These are phyloP conservation scores for Podospora sp. DNA, from an alignment of 495 filamentous ascomycete species.

Conservation along the genomic window DNA sequence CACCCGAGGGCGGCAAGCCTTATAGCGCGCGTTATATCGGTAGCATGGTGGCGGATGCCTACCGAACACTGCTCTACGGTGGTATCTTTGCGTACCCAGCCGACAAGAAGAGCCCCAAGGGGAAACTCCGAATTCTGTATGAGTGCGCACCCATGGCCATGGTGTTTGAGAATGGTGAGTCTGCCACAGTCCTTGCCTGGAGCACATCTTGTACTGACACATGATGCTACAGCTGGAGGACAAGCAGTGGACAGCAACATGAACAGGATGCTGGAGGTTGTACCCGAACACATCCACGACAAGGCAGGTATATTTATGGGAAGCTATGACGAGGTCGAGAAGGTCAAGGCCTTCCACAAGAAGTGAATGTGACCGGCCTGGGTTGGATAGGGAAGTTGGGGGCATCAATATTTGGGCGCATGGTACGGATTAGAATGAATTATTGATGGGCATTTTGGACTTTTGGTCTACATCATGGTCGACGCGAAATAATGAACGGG, in stretches of 20 bases:
- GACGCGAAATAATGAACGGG: background rate
- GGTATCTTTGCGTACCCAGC: conserved; percentile 97
- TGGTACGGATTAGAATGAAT: background rate
- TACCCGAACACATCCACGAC: conserved; percentile 94
- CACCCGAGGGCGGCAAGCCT: conserved; percentile 72
- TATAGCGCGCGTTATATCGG: conserved; percentile 96
- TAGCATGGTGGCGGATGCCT: conserved; percentile 97
- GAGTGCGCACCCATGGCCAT: conserved; percentile 99
- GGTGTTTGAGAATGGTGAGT: conserved; percentile 95
- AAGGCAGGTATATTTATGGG: conserved; percentile 95
- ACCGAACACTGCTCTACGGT: conserved; percentile 91
- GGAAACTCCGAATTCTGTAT: conserved; percentile 95
- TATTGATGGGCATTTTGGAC: background rate
- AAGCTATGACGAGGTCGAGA: conserved; percentile 91
- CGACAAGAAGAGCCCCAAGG: conserved; percentile 97
- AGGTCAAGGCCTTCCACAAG: conserved; percentile 74
- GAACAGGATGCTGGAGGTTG: conserved; percentile 84
- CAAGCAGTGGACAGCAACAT: conserved; percentile 87
- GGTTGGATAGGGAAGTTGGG: conserved; percentile 6
- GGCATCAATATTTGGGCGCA: background rate
- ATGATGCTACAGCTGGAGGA: conserved; percentile 67
- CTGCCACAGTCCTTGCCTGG: background rate
- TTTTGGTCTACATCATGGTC: background rate
- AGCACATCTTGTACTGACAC: background rate
- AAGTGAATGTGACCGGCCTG: conserved; percentile 28